Percentiles rank a stretch among this genome's conserved stretches.
Conservation (phyloP, 805 yeast species). For the Yueomyces sinensis region DNA sequence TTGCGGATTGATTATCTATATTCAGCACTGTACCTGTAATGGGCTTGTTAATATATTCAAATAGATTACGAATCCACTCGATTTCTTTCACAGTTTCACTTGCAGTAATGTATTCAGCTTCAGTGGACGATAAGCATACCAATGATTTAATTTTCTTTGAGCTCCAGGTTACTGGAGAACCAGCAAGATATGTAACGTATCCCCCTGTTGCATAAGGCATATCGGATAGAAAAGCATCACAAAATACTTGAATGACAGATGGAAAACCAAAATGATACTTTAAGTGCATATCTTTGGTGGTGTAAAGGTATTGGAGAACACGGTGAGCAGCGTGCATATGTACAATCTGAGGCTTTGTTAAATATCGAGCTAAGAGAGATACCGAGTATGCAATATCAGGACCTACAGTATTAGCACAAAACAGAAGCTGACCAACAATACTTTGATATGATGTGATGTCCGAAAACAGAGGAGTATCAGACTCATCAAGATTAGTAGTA, state of each 20-base stretch:
- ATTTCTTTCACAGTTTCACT: background rate
- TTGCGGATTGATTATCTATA: slow-evolving; percentile 4
- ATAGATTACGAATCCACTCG: background rate
- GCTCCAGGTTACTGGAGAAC: background rate
- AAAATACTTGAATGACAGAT: too few relatives aligned
- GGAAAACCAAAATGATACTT: too few relatives aligned
- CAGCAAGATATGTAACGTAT: background rate
- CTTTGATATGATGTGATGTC: slow-evolving; percentile 1
- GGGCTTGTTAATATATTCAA: background rate
- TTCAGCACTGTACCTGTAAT: background rate
- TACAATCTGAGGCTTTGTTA: slow-evolving; percentile 2
- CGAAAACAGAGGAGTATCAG: background rate
- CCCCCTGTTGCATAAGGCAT: background rate
- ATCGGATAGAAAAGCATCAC: too few relatives aligned
- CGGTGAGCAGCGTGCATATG: slow-evolving; percentile 1
- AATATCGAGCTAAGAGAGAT: slow-evolving; percentile 2
- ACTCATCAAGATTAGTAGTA: background rate
- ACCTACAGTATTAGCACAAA: slow-evolving; percentile 5
- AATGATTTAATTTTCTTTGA: background rate
- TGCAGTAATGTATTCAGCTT: background rate
- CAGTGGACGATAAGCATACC: background rate
- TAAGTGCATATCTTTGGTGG: background rate
- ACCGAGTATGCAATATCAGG: slow-evolving; percentile 6
- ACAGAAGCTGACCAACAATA: slow-evolving; percentile 3
- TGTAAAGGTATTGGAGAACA: background rate